Conservation (phyloP, 768 basidiomycete genomes). For the Naganishia onofrii region DNA sequence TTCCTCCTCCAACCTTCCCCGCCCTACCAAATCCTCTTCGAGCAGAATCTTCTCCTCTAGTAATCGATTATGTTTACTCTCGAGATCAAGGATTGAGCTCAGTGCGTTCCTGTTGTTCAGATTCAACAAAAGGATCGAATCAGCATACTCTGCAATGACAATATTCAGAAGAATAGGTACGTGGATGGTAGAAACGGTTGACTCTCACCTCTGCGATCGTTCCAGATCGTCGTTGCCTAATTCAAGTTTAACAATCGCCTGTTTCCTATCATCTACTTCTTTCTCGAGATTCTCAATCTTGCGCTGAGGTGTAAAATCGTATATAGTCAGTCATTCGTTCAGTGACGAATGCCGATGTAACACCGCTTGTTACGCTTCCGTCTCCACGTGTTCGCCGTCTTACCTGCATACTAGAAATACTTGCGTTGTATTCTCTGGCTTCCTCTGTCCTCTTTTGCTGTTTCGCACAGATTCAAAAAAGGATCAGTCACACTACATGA, state of each 20-base stretch:
- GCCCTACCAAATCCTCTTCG: constrained; percentile 90
- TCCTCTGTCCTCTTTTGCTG: constrained; percentile 10
- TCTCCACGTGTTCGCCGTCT: not conserved
- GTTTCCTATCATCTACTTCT: constrained; percentile 49
- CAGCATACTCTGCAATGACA: too few relatives aligned
- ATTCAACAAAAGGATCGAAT: too few relatives aligned
- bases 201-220: constrained; percentile 72
- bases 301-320: too few relatives aligned
- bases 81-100: constrained; percentile 58
- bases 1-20: constrained; percentile 85
- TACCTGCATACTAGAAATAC: constrained; percentile 10
- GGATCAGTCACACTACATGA: too few relatives aligned
- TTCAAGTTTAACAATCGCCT: constrained; percentile 49
- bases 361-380: too few relatives aligned
- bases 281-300: constrained; percentile 78
- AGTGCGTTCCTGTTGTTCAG: constrained; percentile 52
- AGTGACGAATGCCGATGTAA: too few relatives aligned
- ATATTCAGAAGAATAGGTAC: too few relatives aligned
- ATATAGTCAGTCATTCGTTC: too few relatives aligned
- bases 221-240: constrained; percentile 77
- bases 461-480: not conserved
- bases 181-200: not conserved
- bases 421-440: constrained; percentile 6
- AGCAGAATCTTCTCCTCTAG: constrained; percentile 95
- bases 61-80: constrained; percentile 81